Conservation (phyloP, 495 filamentous ascomycete species). For the Xanthoparmelia taractica region DNA sequence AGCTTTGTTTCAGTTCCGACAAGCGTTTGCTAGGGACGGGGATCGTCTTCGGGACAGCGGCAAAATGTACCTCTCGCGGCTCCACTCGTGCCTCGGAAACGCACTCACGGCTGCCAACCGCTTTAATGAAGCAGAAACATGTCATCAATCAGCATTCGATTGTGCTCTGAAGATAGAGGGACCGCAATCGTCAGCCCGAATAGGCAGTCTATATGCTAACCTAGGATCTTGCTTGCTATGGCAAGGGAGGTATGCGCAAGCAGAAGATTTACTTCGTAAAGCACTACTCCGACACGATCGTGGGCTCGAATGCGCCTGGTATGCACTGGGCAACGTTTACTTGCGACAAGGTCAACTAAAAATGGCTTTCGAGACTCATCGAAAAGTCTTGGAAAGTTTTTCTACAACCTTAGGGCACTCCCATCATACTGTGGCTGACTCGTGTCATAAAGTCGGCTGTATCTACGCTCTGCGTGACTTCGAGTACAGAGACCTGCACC, state of each 20-base stretch:
- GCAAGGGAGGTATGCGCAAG: neutral
- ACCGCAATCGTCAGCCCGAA: neutral
- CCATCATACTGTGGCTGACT: slow-evolving; percentile 2
- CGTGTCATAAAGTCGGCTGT: slow-evolving; percentile 1
- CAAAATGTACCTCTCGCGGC: neutral
- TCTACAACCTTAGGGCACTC: neutral
- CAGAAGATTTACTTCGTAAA: slow-evolving; percentile 1
- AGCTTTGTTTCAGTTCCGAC: neutral
- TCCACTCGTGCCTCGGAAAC: slow-evolving; percentile 1
- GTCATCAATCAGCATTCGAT: neutral
- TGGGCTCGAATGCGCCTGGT: neutral
- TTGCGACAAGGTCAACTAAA: neutral
- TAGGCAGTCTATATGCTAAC: neutral
- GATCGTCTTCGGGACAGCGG: neutral
- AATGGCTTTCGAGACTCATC: neutral
- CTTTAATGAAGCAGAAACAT: slow-evolving; percentile 3
- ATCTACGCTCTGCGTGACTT: neutral
- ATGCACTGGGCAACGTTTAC: neutral
- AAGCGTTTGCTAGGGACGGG: neutral
- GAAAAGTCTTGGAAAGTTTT: slow-evolving; percentile 1
- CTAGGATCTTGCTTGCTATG: slow-evolving; percentile 7
- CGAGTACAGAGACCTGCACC: neutral
- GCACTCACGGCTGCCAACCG: neutral
- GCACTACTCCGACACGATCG: slow-evolving; percentile 1
- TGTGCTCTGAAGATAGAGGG: neutral